Percentiles rank a stretch among this genome's conserved stretches.
These are phyloP conservation scores for Urostyla sp. DNA, from an alignment of 73 alveolate species.

Conservation along the genomic window DNA sequence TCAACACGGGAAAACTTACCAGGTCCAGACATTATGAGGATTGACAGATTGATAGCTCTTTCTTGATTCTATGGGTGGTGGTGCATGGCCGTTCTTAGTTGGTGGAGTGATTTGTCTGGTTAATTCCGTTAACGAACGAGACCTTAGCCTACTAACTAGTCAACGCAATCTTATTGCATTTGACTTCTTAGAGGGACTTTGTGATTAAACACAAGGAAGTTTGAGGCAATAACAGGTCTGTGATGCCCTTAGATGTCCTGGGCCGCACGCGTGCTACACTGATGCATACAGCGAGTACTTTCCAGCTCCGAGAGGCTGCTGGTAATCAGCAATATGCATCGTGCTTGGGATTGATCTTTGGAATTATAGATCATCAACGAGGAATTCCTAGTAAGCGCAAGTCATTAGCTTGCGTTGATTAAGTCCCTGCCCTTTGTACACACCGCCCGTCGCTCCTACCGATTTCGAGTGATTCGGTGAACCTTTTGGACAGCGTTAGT, in stretches of 20 bases:
- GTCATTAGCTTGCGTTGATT: slow-evolving; percentile 84
- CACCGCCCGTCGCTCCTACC: slow-evolving; percentile 75
- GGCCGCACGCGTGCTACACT: slow-evolving; percentile 99
- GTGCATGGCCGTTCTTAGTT: slow-evolving; percentile 98
- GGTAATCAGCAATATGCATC: slow-evolving; percentile 71
- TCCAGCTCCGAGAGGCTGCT: slow-evolving; percentile 68
- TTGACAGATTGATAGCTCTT: slow-evolving; percentile 93
- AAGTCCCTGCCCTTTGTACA: slow-evolving; percentile 77
- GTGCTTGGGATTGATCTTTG: slow-evolving; percentile 95
- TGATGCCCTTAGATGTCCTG: slow-evolving; percentile 99
- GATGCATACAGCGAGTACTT: slow-evolving; percentile 90
- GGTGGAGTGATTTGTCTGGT: slow-evolving; percentile 99
- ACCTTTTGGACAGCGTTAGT: slow-evolving; percentile 47
- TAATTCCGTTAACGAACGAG: slow-evolving; percentile 99
- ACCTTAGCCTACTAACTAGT: slow-evolving; percentile 98
- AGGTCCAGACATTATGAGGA: slow-evolving; percentile 94
- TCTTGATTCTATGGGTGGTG: slow-evolving; percentile 97
- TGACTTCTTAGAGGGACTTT: slow-evolving; percentile 97
- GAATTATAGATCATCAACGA: slow-evolving; percentile 95
- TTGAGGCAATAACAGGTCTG: slow-evolving; percentile 99
- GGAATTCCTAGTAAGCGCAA: slow-evolving; percentile 96
- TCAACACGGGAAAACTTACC: slow-evolving; percentile 96
- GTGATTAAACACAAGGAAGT: slow-evolving; percentile 89
- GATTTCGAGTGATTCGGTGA: slow-evolving; percentile 71
- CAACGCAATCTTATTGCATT: slow-evolving; percentile 59